Evolutionary conservation across 2,329 filamentous ascomycete species (phyloP).

Genomic region (Stromatinia cepivora): DNA sequence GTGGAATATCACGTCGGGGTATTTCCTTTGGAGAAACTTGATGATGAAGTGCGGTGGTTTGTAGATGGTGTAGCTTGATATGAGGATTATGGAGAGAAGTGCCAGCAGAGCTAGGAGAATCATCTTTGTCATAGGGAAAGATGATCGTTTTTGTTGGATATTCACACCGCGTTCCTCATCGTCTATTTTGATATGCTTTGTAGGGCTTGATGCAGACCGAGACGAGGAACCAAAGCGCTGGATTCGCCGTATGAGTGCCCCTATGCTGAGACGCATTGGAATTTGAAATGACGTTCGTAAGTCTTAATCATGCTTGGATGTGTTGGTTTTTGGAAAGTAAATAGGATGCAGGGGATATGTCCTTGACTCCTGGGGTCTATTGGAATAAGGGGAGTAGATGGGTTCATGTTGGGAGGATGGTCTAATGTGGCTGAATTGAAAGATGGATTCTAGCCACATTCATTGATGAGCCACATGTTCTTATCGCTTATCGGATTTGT

Average conservation of each 20-base stretch:
- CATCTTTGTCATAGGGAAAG: slow-evolving; percentile 23
- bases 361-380: neutral
- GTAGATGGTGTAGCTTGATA: slow-evolving; percentile 70
- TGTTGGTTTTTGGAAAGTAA: neutral
- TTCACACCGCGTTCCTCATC: slow-evolving; percentile 35
- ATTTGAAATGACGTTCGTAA: neutral
- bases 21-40: slow-evolving; percentile 65
- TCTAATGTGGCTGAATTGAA: slow-evolving; percentile 7
- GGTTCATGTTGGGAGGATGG: neutral
- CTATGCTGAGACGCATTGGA: slow-evolving; percentile 22
- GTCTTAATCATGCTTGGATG: neutral
- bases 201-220: slow-evolving; percentile 11
- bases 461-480: neutral
- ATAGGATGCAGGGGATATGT: no score
- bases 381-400: neutral
- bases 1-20: slow-evolving; percentile 79
- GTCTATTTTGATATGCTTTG: slow-evolving; percentile 40
- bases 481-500: slow-evolving; percentile 3
- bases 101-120: slow-evolving; percentile 31
- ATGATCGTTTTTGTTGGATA: neutral
- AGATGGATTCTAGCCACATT: neutral
- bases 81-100: slow-evolving; percentile 34
- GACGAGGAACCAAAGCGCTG: slow-evolving; percentile 6
- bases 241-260: slow-evolving; percentile 11
- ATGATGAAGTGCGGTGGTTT: slow-evolving; percentile 76